Conservation (phyloP, 495 filamentous ascomycete species). For the Peziza echinospora region DNA sequence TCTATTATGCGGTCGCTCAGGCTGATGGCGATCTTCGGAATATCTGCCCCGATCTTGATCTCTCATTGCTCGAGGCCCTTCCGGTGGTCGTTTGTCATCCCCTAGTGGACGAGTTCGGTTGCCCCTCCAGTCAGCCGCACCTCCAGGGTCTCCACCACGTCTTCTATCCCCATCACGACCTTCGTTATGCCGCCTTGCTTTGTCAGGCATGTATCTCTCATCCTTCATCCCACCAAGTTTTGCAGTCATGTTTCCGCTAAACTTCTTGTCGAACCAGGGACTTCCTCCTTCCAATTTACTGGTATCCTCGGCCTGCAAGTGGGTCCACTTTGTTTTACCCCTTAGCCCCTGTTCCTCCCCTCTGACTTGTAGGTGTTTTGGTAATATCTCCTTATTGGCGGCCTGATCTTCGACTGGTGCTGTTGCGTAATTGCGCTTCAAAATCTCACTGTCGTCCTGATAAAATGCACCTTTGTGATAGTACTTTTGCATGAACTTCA, state of each 20-base stretch:
- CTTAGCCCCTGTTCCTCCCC: slow-evolving; percentile 90
- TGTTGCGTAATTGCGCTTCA: slow-evolving; percentile 42
- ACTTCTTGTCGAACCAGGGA: slow-evolving; percentile 20
- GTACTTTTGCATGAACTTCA: slow-evolving; percentile 86
- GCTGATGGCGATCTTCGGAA: slow-evolving; percentile 1
- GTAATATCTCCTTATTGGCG: slow-evolving; percentile 54
- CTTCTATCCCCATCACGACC: slow-evolving; percentile 2
- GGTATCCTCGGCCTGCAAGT: slow-evolving; percentile 81
- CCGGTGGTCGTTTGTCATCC: slow-evolving; percentile 10
- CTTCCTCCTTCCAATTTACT: slow-evolving; percentile 53
- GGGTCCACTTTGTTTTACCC: slow-evolving; percentile 72
- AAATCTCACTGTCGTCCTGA: slow-evolving; percentile 52
- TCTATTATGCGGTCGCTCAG: background rate
- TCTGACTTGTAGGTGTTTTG: slow-evolving; percentile 79
- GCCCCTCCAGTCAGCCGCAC: slow-evolving; percentile 1
- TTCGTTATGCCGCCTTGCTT: slow-evolving; percentile 13
- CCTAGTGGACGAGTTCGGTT: too few relatives aligned
- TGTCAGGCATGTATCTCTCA: slow-evolving; percentile 53
- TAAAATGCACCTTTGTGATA: slow-evolving; percentile 95
- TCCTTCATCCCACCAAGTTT: slow-evolving; percentile 31
- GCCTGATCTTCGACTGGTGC: slow-evolving; percentile 63
- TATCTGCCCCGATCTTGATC: slow-evolving; percentile 7
- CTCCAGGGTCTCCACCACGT: slow-evolving; percentile 4
- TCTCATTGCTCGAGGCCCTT: slow-evolving; percentile 4
- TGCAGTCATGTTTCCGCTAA: slow-evolving; percentile 17